These are phyloP conservation scores for Yamadazyma sp. DNA, from an alignment of 1,139 yeast species.

Conservation along the genomic window DNA sequence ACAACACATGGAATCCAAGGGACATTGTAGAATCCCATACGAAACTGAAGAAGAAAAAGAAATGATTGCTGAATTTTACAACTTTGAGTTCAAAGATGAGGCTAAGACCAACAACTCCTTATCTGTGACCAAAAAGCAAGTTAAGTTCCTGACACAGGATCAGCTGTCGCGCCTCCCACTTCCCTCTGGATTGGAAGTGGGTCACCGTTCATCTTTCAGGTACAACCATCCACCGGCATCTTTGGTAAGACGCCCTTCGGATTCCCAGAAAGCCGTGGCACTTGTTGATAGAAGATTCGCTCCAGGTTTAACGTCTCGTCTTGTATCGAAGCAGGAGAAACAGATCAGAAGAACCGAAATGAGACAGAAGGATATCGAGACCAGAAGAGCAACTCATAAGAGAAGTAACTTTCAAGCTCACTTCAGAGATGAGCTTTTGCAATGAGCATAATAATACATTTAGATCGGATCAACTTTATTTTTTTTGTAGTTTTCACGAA, in stretches of 20 bases:
- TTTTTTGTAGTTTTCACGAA: neutral
- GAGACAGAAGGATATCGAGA: conserved; percentile 23
- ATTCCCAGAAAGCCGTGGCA: conserved; percentile 36
- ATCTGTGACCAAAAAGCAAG: conserved; percentile 11
- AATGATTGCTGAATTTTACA: conserved; percentile 42
- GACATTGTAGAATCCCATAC: conserved; percentile 56
- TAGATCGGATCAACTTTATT: neutral
- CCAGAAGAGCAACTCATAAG: conserved; percentile 27
- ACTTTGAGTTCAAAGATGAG: conserved; percentile 29
- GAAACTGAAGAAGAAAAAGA: conserved; percentile 47
- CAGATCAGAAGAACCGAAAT: conserved; percentile 27
- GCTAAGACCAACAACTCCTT: neutral
- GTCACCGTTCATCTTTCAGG: conserved; percentile 48
- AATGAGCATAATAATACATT: conserved; percentile 1
- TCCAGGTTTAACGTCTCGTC: conserved; percentile 34
- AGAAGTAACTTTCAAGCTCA: conserved; percentile 38
- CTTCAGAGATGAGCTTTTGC: conserved; percentile 38
- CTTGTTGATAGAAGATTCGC: conserved; percentile 41
- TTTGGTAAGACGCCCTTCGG: conserved; percentile 17
- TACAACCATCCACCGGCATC: conserved; percentile 35
- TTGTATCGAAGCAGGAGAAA: conserved; percentile 37
- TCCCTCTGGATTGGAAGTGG: conserved; percentile 50
- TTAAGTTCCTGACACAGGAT: conserved; percentile 10
- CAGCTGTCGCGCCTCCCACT: conserved; percentile 19
- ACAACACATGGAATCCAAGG: conserved; percentile 52